Percentiles rank a stretch among this genome's conserved stretches.
Evolutionary conservation across 768 basidiomycete genomes (phyloP).

Genomic region (Macrolepiota dolichaula): DNA sequence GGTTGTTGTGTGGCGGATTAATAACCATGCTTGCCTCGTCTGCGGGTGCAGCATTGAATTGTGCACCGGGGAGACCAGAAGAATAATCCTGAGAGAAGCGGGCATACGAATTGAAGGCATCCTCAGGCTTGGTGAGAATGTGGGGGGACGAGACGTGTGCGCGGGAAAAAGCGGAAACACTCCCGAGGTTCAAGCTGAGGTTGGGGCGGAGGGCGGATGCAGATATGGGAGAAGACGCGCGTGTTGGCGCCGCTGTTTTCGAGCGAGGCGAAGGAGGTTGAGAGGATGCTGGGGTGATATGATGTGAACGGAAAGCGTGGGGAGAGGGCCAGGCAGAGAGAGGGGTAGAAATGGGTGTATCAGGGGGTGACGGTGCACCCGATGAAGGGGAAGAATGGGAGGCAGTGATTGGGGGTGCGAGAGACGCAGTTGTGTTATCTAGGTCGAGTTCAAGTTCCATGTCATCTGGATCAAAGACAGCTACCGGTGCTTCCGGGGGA

Average conservation of each 20-base stretch:
- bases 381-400: slow-evolving; percentile 39
- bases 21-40: slow-evolving; percentile 31
- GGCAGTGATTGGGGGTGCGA: neutral
- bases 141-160: slow-evolving; percentile 15
- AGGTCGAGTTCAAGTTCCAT: slow-evolving; percentile 79
- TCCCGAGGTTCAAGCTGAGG: slow-evolving; percentile 18
- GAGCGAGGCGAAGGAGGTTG: slow-evolving; percentile 49
- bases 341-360: slow-evolving; percentile 51
- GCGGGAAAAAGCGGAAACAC: slow-evolving; percentile 20
- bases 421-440: slow-evolving; percentile 21
- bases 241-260: slow-evolving; percentile 30
- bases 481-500: neutral
- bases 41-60: slow-evolving; percentile 34
- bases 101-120: slow-evolving; percentile 68
- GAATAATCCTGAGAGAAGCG: slow-evolving; percentile 63
- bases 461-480: slow-evolving; percentile 66
- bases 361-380: slow-evolving; percentile 40
- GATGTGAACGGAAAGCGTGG: slow-evolving; percentile 24
- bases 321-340: slow-evolving; percentile 39
- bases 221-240: slow-evolving; percentile 28
- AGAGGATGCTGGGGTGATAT: slow-evolving; percentile 36
- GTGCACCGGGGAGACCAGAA: slow-evolving; percentile 57
- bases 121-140: slow-evolving; percentile 33
- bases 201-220: slow-evolving; percentile 18
- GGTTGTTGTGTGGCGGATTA: neutral